Conservation (phyloP, 2,329 filamentous ascomycete genomes). For the Fusarium virguliforme region DNA sequence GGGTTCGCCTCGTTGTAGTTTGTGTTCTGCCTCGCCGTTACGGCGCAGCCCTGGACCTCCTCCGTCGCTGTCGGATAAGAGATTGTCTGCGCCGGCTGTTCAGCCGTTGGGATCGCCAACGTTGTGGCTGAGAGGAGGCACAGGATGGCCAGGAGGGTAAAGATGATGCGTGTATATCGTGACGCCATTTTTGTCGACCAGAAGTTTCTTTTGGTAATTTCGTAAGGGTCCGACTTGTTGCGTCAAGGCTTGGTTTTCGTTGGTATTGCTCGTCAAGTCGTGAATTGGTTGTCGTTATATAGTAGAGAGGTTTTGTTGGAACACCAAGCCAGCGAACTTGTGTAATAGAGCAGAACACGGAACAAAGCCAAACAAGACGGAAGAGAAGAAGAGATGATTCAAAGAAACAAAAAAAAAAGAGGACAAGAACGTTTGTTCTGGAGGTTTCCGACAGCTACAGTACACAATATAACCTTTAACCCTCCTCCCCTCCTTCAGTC, state of each 20-base stretch:
- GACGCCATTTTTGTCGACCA: conserved; percentile 25
- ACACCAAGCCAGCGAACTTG: conserved; percentile 9
- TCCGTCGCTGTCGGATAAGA: conserved; percentile 3
- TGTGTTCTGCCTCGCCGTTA: conserved; percentile 33
- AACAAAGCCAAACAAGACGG: conserved; percentile 30
- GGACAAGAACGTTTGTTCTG: conserved; percentile 8
- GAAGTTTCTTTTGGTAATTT: neutral
- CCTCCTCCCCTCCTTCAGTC: neutral
- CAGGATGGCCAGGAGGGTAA: conserved; percentile 24
- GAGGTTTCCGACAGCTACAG: conserved; percentile 32
- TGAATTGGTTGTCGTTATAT: conserved; percentile 33
- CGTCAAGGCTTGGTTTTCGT: neutral
- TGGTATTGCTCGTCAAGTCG: neutral
- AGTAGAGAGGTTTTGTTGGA: neutral
- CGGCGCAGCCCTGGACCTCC: neutral
- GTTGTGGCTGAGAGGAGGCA: conserved; percentile 22
- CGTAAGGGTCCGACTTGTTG: neutral
- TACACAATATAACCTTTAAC: conserved; percentile 1
- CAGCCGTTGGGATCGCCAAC: conserved; percentile 30
- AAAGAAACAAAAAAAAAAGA: neutral
- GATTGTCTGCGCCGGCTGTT: conserved; percentile 26
- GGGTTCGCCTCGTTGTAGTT: conserved; percentile 35
- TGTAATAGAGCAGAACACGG: conserved; percentile 15
- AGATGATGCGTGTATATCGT: conserved; percentile 14
- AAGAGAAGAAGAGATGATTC: conserved; percentile 6